These are phyloP conservation scores for Epichloe uncinata DNA, from an alignment of 2,329 filamentous ascomycete genomes.

Conservation along the genomic window DNA sequence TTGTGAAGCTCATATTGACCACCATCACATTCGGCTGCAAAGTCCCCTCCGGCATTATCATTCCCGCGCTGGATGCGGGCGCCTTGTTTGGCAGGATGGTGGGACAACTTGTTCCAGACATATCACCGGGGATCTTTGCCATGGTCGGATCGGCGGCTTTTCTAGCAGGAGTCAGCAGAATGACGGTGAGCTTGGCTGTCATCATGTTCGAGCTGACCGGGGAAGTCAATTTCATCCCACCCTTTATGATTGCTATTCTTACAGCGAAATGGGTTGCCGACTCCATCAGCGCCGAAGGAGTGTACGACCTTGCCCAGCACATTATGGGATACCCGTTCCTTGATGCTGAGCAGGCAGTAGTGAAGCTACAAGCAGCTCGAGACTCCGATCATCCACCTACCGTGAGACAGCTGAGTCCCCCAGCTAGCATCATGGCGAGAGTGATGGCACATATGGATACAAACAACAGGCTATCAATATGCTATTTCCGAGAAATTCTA, in stretches of 20 bases:
- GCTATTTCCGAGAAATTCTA: slow-evolving; percentile 30
- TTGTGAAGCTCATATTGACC: slow-evolving; percentile 41
- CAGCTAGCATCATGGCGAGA: slow-evolving; percentile 38
- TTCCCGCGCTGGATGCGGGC: slow-evolving; percentile 43
- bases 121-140: slow-evolving; percentile 45
- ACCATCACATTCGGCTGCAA: slow-evolving; percentile 47
- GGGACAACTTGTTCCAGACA: slow-evolving; percentile 23
- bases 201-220: slow-evolving; percentile 51
- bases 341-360: slow-evolving; percentile 34
- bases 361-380: slow-evolving; percentile 19
- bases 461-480: slow-evolving; percentile 24
- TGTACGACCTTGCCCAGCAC: slow-evolving; percentile 47
- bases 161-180: slow-evolving; percentile 42
- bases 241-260: slow-evolving; percentile 46
- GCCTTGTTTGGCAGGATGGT: slow-evolving; percentile 44
- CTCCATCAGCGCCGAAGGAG: slow-evolving; percentile 34
- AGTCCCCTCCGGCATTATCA: slow-evolving; percentile 47
- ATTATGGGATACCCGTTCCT: slow-evolving; percentile 46
- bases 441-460: slow-evolving; percentile 36
- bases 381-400: slow-evolving; percentile 19
- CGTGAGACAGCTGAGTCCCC: slow-evolving; percentile 39
- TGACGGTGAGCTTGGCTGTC: slow-evolving; percentile 44
- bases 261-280: slow-evolving; percentile 47
- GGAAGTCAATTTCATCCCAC: slow-evolving; percentile 42
- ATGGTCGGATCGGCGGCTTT: slow-evolving; percentile 48